Conservation (phyloP, 2,329 filamentous ascomycete genomes). For the Lecanicillium sp. region DNA sequence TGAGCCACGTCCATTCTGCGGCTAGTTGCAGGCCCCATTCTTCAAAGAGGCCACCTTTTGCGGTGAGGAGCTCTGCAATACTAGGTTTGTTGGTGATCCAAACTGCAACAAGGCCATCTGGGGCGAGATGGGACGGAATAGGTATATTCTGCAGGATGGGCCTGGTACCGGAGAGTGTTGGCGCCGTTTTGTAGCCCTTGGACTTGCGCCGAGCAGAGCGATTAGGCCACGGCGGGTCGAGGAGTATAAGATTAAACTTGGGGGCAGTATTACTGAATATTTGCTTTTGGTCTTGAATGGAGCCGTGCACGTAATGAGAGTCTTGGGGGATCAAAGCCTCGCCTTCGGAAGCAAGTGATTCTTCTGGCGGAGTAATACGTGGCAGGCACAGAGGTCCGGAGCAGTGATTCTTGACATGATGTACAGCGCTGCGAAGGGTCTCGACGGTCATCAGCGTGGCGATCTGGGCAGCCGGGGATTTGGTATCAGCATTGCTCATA, state of each 20-base stretch:
- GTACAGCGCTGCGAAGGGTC: slow-evolving; percentile 35
- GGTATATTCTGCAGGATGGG: slow-evolving; percentile 46
- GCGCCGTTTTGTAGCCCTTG: slow-evolving; percentile 39
- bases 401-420: slow-evolving; percentile 16
- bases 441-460: slow-evolving; percentile 47
- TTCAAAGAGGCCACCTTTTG: slow-evolving; percentile 50
- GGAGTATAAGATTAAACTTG: slow-evolving; percentile 58
- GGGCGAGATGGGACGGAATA: slow-evolving; percentile 44
- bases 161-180: slow-evolving; percentile 37
- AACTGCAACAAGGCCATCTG: slow-evolving; percentile 54
- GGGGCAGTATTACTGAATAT: slow-evolving; percentile 35
- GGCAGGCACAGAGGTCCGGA: slow-evolving; percentile 39
- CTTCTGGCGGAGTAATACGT: slow-evolving; percentile 19
- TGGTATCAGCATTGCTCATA: slow-evolving; percentile 15
- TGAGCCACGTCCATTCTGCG: slow-evolving; percentile 74
- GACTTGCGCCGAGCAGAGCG: slow-evolving; percentile 59
- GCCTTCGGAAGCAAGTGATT: slow-evolving; percentile 6
- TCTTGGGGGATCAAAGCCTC: slow-evolving; percentile 29
- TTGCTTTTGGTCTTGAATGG: slow-evolving; percentile 31
- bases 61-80: slow-evolving; percentile 46
- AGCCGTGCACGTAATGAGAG: slow-evolving; percentile 40
- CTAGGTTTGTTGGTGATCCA: slow-evolving; percentile 72
- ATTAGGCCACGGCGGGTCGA: slow-evolving; percentile 80
- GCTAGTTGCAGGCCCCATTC: slow-evolving; percentile 58
- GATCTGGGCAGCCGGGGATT: slow-evolving; percentile 38